These are phyloP conservation scores for Skeletonema menzelii DNA, from an alignment of 108 stramenopile genomes.

Conservation along the genomic window DNA sequence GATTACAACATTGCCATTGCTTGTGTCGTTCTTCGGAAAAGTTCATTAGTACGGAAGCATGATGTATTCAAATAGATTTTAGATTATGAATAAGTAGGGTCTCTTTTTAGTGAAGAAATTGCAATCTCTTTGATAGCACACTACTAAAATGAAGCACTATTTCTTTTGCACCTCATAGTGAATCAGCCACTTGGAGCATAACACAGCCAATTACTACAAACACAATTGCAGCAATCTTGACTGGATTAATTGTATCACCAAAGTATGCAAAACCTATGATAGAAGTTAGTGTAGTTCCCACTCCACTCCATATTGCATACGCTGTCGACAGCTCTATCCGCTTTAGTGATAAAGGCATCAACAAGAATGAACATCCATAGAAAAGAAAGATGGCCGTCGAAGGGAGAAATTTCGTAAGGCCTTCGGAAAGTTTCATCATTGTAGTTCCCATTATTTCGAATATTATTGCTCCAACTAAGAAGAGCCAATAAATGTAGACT, in stretches of 20 bases:
- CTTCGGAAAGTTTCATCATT: slow-evolving; percentile 31
- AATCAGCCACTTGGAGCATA: slow-evolving; percentile 31
- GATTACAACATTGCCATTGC: neutral
- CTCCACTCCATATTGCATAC: slow-evolving; percentile 35
- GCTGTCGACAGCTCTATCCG: slow-evolving; percentile 25
- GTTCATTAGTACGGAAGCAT: neutral
- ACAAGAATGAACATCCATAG: slow-evolving; percentile 21
- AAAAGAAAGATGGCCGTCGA: slow-evolving; percentile 25
- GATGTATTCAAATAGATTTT: neutral
- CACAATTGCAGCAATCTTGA: slow-evolving; percentile 19
- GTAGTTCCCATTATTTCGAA: slow-evolving; percentile 30
- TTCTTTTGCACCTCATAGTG: neutral
- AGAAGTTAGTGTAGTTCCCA: slow-evolving; percentile 24
- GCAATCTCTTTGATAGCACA: no score
- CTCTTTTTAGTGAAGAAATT: no score
- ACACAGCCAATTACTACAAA: slow-evolving; percentile 17
- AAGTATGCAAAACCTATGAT: slow-evolving; percentile 20
- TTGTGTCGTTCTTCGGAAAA: neutral
- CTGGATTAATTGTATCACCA: slow-evolving; percentile 21
- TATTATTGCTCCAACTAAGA: slow-evolving; percentile 20
- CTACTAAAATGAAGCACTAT: no score
- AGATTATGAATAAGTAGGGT: neutral
- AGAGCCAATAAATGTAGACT: slow-evolving; percentile 14
- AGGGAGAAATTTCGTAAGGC: slow-evolving; percentile 22
- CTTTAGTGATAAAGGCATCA: slow-evolving; percentile 22